Evolutionary conservation across 1,284 basidiomycete species (phyloP).

Genomic region (Papiliotrema terrestris): DNA sequence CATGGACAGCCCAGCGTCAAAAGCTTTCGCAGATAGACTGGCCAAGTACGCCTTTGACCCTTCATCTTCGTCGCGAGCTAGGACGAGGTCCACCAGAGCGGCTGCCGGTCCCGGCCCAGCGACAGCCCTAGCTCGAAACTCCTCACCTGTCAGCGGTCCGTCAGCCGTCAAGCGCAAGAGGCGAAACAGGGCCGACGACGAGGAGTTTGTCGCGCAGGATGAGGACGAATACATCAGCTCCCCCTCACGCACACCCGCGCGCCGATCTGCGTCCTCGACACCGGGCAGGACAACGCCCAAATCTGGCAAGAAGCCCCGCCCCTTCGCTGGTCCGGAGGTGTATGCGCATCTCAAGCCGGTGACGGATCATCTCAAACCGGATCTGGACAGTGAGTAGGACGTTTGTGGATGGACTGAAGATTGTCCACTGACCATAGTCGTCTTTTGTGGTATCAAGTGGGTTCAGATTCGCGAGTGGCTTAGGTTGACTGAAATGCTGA

Average conservation of each 20-base stretch:
- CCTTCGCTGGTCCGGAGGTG: conserved; percentile 41
- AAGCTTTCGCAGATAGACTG: conserved; percentile 1
- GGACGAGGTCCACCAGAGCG: no score
- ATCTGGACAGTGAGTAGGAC: conserved; percentile 52
- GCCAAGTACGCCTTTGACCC: conserved; percentile 1
- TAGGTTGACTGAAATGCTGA: neutral
- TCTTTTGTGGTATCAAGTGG: conserved; percentile 67
- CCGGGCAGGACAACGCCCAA: neutral
- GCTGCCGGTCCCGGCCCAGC: no score
- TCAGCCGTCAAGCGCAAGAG: neutral
- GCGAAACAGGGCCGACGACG: neutral
- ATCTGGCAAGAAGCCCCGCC: conserved; percentile 26
- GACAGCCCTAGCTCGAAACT: no score
- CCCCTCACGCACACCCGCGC: no score
- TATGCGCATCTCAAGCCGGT: conserved; percentile 41
- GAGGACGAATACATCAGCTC: neutral
- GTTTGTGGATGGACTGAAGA: neutral
- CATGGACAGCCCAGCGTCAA: neutral
- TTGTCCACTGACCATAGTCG: conserved; percentile 46
- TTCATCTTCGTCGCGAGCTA: no score
- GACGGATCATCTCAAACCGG: conserved; percentile 45
- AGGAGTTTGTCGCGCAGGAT: neutral
- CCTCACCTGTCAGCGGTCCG: neutral
- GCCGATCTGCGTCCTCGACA: neutral
- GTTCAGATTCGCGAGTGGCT: conserved; percentile 12